A percentile compares a stretch with the other conserved stretches of the same genome.
phyloP scores from a whole-genome alignment of 805 yeast species.

The Candida fluviatilis region DNA sequence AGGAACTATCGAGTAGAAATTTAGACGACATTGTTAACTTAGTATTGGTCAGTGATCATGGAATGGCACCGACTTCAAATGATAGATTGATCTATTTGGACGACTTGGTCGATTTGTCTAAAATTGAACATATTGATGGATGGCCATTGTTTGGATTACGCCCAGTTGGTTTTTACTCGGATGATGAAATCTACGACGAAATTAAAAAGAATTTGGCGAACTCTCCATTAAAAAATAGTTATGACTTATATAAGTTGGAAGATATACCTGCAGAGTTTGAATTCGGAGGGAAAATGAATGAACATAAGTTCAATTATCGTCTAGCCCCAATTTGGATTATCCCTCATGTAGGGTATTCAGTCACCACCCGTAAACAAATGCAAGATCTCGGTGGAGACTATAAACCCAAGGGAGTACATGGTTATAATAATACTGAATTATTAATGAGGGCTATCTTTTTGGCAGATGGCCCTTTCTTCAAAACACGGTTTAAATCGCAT shows the following conservation, averaged over 20 bases:
- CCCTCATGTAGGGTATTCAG: constrained; percentile 76
- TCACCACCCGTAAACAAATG: constrained; percentile 60
- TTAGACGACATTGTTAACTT: constrained; percentile 65
- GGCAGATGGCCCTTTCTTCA: constrained; percentile 78
- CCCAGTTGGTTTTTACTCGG: constrained; percentile 40
- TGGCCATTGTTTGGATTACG: constrained; percentile 85
- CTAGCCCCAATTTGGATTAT: constrained; percentile 84
- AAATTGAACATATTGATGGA: constrained; percentile 66
- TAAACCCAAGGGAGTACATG: constrained; percentile 76
- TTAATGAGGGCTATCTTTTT: constrained; percentile 82
- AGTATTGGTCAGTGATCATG: constrained; percentile 83
- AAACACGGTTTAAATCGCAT: constrained; percentile 20
- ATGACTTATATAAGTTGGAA: constrained; percentile 48
- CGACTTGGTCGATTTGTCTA: constrained; percentile 54
- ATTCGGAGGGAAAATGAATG: constrained; percentile 42
- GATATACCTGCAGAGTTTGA: constrained; percentile 52
- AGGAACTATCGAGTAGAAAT: constrained; percentile 50
- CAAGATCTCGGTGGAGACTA: constrained; percentile 45
- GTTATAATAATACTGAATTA: constrained; percentile 72
- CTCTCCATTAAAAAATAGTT: constrained; percentile 22
- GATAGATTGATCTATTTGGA: constrained; percentile 68
- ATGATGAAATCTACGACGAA: constrained; percentile 45
- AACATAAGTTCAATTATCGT: constrained; percentile 48
- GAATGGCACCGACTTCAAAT: constrained; percentile 84
- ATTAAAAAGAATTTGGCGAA: constrained; percentile 29